Evolutionary conservation across 129 eudicot genomes (phyloP), one percentile per base, ranked within the genome.

Genomic region (Tagetes erecta): DNA sequence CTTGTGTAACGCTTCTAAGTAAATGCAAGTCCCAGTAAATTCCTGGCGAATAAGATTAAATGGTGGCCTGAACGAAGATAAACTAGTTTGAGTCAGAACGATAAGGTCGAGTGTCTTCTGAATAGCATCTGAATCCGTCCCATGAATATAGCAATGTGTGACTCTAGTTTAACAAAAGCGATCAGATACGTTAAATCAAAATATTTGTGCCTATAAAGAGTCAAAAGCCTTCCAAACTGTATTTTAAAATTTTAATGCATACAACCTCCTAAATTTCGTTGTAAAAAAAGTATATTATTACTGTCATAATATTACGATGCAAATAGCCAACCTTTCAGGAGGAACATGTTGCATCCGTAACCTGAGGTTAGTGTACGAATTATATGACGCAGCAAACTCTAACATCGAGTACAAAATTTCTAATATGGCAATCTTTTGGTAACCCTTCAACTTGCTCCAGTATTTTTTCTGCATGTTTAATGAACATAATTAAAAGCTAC

Each of bases 331-430:
- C 98, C 98, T 92, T 77, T 92, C 98, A 41, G 90, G 80, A 68
- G 95, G 81, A 68, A 80, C 72, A 45, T 89, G 88, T 64, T 82
- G 92, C 92, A 92, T 89, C 60, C 98, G 89, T 76, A 75, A 52
- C 80, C 92, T 87, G 68, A 92, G 96, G 64, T 89, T 92, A 38
- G 89, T 70, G 76, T 85, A 92, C 11, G 98, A 92, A 73, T 89
- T 92, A 82, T 89, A 92, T 8, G 98, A 89, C 68, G 98, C 88
- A 68, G 98, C 95, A 87, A 92, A 92, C 75, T 89, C 98, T 63
- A 92, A 63, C 45, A 83, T 77, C 13, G 96, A 87, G 78, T 89
- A 76, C 79, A 89, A 87, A 60, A 84, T 89, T 71, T 92, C 96
- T 78, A 92, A 83, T 13, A 89, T 67, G 60, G 79, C 56, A 64